These are phyloP conservation scores for Vaccinium darrowii DNA, from an alignment of 148 eudicot genomes.

Conservation along the genomic window DNA sequence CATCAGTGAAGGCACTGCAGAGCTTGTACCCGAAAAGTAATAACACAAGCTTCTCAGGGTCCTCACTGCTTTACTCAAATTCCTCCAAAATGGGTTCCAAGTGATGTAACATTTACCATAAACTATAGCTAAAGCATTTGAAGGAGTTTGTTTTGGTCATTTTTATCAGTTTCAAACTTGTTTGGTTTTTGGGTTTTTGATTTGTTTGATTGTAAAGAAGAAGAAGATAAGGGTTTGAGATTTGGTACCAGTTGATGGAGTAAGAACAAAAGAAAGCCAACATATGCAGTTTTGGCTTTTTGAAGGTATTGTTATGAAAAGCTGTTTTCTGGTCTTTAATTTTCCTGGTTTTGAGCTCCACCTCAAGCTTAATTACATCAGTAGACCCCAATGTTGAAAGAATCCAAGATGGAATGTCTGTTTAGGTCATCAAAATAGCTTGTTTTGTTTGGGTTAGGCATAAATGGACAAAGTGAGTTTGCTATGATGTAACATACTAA, in stretches of 20 bases:
- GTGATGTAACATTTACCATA: slow-evolving; percentile 10
- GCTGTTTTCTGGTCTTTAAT: slow-evolving; percentile 2
- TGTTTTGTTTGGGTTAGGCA: slow-evolving; percentile 3
- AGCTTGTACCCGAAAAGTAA: slow-evolving; percentile 37
- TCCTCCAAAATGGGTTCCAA: slow-evolving; percentile 29
- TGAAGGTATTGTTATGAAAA: background rate
- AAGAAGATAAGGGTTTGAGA: slow-evolving; percentile 21
- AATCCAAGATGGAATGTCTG: background rate
- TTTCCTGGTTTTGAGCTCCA: slow-evolving; percentile 31
- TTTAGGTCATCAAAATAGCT: background rate
- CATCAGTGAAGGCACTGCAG: slow-evolving; percentile 30
- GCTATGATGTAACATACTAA: background rate
- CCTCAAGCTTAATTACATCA: background rate
- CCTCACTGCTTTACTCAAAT: slow-evolving; percentile 70
- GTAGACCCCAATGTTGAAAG: background rate
- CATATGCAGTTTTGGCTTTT: slow-evolving; percentile 30
- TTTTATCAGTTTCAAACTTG: background rate
- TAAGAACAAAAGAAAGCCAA: slow-evolving; percentile 27
- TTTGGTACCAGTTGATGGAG: slow-evolving; percentile 18
- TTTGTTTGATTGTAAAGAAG: slow-evolving; percentile 41
- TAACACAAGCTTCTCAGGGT: slow-evolving; percentile 65
- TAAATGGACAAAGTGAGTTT: background rate
- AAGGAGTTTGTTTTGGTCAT: slow-evolving; percentile 6
- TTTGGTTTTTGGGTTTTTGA: slow-evolving; percentile 17
- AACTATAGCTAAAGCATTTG: background rate